These are phyloP conservation scores for Solanum bulbocastanum DNA, from an alignment of 257 asterid genomes.

Conservation along the genomic window DNA sequence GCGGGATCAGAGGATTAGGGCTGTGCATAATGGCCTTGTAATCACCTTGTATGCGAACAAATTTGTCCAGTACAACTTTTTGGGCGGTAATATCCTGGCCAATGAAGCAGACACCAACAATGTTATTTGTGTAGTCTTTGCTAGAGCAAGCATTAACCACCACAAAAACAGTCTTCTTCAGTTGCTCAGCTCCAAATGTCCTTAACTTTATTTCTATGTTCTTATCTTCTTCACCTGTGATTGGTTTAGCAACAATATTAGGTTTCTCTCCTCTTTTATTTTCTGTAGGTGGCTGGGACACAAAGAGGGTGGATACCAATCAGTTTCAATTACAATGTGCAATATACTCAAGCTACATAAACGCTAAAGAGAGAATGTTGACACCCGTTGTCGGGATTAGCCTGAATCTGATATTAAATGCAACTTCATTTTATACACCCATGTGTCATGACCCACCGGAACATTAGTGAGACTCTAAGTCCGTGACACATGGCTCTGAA, in stretches of 20 bases:
- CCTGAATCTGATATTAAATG: not conserved
- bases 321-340: not conserved
- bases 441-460: not conserved
- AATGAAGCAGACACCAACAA: constrained; percentile 89
- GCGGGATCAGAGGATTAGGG: constrained; percentile 84
- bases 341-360: not conserved
- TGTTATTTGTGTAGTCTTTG: constrained; percentile 64
- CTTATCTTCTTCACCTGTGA: constrained; percentile 82
- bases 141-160: constrained; percentile 89
- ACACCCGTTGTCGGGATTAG: not conserved
- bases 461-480: too few species aligned
- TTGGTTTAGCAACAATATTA: constrained; percentile 2
- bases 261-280: not conserved
- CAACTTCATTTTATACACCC: not conserved
- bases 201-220: constrained; percentile 59
- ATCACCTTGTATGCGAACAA: constrained; percentile 78
- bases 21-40: constrained; percentile 88
- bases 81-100: constrained; percentile 87
- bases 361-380: not conserved
- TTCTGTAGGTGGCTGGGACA: not conserved
- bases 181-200: constrained; percentile 55
- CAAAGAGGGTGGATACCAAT: not conserved
- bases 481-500: not conserved
- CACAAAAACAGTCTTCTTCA: constrained; percentile 45
- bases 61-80: constrained; percentile 87